Conservation (phyloP, 495 filamentous ascomycete genomes). For the Penicillium daleae region DNA sequence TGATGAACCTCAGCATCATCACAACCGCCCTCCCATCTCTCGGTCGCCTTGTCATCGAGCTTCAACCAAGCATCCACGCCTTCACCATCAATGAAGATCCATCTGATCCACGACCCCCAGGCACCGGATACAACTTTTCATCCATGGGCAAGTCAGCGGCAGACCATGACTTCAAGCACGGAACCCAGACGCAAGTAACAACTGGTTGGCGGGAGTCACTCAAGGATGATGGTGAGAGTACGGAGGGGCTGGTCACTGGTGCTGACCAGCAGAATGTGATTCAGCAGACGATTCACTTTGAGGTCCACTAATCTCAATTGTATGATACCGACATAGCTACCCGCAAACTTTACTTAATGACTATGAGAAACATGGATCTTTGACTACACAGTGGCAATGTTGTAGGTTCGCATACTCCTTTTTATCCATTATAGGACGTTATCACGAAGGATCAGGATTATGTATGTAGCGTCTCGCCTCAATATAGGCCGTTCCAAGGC, state of each 20-base stretch:
- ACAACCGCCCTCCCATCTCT: conserved; percentile 35
- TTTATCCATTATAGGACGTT: neutral
- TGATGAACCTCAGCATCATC: conserved; percentile 37
- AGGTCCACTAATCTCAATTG: conserved; percentile 18
- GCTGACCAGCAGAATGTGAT: conserved; percentile 23
- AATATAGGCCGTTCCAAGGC: neutral
- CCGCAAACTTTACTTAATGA: neutral
- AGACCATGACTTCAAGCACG: conserved; percentile 1
- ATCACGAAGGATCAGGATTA: neutral
- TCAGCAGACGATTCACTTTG: conserved; percentile 30
- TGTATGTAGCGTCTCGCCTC: neutral
- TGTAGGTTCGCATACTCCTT: neutral
- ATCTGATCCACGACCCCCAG: neutral
- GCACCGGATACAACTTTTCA: conserved; percentile 25
- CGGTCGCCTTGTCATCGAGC: conserved; percentile 35
- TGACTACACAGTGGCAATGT: neutral
- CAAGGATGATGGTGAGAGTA: conserved; percentile 30
- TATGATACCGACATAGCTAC: neutral
- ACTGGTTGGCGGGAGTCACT: conserved; percentile 24
- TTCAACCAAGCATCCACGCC: conserved; percentile 29
- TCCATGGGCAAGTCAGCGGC: conserved; percentile 19
- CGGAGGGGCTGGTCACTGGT: conserved; percentile 22
- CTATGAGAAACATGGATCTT: neutral
- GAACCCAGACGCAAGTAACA: conserved; percentile 16
- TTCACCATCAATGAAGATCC: conserved; percentile 34